A percentile compares a stretch with the other conserved stretches of the same genome.
These are phyloP conservation scores for Coemansia sp. DNA, from an alignment of 192 early-diverging fungal genomes.

Conservation along the genomic window DNA sequence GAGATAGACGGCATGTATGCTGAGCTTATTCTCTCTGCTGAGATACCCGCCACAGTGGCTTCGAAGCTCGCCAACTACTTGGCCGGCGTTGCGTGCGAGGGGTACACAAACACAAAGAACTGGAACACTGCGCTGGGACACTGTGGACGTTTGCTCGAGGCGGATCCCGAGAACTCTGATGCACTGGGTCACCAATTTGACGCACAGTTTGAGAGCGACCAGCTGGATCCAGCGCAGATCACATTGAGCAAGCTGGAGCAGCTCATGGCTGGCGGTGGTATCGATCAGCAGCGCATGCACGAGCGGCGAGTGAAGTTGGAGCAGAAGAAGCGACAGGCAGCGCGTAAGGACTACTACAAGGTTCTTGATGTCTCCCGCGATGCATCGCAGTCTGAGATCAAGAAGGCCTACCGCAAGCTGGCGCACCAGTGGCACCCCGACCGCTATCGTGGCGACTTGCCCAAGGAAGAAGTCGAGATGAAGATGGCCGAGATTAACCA, in stretches of 20 bases:
- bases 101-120: slow-evolving; percentile 54
- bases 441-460: slow-evolving; percentile 75
- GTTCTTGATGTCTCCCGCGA: slow-evolving; percentile 78
- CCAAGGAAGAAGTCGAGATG: slow-evolving; percentile 73
- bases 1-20: slow-evolving; percentile 42
- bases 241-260: slow-evolving; percentile 78
- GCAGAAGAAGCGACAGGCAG: slow-evolving; percentile 49
- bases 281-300: slow-evolving; percentile 52
- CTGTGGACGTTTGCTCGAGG: slow-evolving; percentile 72
- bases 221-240: slow-evolving; percentile 77
- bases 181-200: slow-evolving; percentile 76
- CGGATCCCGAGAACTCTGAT: slow-evolving; percentile 73
- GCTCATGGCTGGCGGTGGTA: slow-evolving; percentile 35
- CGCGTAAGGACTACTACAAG: slow-evolving; percentile 94
- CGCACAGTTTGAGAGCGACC: slow-evolving; percentile 64
- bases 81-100: slow-evolving; percentile 47
- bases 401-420: slow-evolving; percentile 88
- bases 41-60: slow-evolving; percentile 24
- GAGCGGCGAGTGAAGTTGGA: slow-evolving; percentile 53
- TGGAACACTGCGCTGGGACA: slow-evolving; percentile 60
- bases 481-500: slow-evolving; percentile 95
- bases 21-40: slow-evolving; percentile 23
- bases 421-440: slow-evolving; percentile 90
- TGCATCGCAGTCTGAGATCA: slow-evolving; percentile 80
- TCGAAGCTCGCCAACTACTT: slow-evolving; percentile 44